Percentiles rank a stretch among this genome's conserved stretches.
These are phyloP conservation scores for Achaetomium macrosporum DNA, from an alignment of 2,329 filamentous ascomycete species.

Conservation along the genomic window DNA sequence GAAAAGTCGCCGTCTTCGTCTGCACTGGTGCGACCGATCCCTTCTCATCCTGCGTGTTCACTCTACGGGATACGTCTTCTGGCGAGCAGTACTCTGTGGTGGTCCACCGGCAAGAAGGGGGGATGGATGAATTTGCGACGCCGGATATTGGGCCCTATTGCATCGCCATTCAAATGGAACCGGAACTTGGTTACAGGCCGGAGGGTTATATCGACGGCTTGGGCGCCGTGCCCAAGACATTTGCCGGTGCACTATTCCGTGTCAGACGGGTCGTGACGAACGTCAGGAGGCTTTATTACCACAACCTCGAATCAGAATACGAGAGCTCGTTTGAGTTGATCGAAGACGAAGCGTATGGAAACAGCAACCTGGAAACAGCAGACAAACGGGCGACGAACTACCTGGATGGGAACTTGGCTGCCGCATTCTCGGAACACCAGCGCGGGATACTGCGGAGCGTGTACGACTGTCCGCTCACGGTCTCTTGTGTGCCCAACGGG, in stretches of 20 bases:
- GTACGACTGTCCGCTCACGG: constrained; percentile 21
- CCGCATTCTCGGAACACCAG: constrained; percentile 7
- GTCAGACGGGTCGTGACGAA: constrained; percentile 17
- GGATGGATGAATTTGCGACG: constrained; percentile 18
- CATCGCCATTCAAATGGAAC: constrained; percentile 18
- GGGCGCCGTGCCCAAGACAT: constrained; percentile 5
- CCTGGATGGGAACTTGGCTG: constrained; percentile 10
- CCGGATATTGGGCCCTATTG: constrained; percentile 20
- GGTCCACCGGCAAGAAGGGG: constrained; percentile 14
- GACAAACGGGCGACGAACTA: constrained; percentile 12
- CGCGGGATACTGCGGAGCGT: constrained; percentile 13
- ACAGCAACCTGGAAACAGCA: constrained; percentile 1
- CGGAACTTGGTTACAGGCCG: constrained; percentile 8
- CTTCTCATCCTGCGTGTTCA: constrained; percentile 17
- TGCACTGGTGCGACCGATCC: constrained; percentile 18
- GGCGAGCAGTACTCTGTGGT: constrained; percentile 15
- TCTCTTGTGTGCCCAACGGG: not conserved
- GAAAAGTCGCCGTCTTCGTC: constrained; percentile 17
- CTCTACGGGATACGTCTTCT: constrained; percentile 8
- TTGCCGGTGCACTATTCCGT: constrained; percentile 19
- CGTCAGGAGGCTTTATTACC: constrained; percentile 18
- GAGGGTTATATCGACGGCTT: constrained; percentile 7
- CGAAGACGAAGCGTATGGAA: constrained; percentile 10
- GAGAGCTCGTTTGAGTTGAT: constrained; percentile 20
- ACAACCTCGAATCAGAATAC: constrained; percentile 16